Percentiles rank a stretch among this genome's conserved stretches.
phyloP scores from a whole-genome alignment of 768 basidiomycete species.

The Tylopilus sp. region DNA sequence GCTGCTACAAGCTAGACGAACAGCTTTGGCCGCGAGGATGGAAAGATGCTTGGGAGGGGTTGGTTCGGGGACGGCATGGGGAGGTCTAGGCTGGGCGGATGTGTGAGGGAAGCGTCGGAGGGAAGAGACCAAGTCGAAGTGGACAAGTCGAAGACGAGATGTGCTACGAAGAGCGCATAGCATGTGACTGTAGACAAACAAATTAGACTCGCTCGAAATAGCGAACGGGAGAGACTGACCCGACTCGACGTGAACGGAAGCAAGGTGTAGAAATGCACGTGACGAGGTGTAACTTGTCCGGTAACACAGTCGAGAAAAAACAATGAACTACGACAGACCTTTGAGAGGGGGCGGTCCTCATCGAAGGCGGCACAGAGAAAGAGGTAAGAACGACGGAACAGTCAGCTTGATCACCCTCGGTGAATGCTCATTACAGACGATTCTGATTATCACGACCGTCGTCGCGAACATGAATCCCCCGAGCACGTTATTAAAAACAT shows the following conservation, averaged over 20 bases:
- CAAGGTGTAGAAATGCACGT: slow-evolving; percentile 17
- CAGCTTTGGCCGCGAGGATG: slow-evolving; percentile 46
- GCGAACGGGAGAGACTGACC: neutral
- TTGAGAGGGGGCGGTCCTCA: slow-evolving; percentile 44
- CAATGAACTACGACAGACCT: slow-evolving; percentile 58
- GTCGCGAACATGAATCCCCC: slow-evolving; percentile 67
- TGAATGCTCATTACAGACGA: slow-evolving; percentile 46
- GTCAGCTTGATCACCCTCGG: neutral
- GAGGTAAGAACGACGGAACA: slow-evolving; percentile 45
- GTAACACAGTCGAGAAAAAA: neutral
- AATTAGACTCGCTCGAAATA: neutral
- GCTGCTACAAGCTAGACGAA: slow-evolving; percentile 43
- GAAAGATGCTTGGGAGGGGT: neutral
- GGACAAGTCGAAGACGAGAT: neutral
- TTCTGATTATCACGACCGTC: slow-evolving; percentile 55
- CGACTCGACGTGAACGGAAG: neutral
- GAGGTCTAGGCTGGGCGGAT: neutral
- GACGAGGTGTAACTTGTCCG: slow-evolving; percentile 5
- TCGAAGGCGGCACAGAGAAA: slow-evolving; percentile 41
- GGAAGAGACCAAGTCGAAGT: slow-evolving; percentile 9
- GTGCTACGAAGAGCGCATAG: slow-evolving; percentile 57
- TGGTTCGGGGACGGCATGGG: neutral
- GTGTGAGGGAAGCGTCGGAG: slow-evolving; percentile 1
- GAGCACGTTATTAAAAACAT: slow-evolving; percentile 65
- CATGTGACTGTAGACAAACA: slow-evolving; percentile 40